These are phyloP conservation scores for Lonicera japonica DNA, from an alignment of 129 eudicot species.

Conservation along the genomic window DNA sequence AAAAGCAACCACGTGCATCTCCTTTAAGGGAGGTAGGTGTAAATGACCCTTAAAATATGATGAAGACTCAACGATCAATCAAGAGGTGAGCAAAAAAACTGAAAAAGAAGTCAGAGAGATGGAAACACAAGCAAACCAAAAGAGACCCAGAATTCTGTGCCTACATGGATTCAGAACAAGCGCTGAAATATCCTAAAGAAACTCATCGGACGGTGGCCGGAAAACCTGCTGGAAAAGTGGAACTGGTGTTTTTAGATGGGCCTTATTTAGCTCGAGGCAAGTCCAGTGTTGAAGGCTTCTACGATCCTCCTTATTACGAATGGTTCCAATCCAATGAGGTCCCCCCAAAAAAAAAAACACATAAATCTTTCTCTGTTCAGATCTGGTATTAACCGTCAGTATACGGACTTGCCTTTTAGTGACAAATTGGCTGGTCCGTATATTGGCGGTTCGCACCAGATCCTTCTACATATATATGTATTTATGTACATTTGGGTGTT, in stretches of 20 bases:
- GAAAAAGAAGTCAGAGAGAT: no score
- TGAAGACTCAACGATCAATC: no score
- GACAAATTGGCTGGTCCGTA: no score
- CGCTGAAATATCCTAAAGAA: slow-evolving; percentile 15
- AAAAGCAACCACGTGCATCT: no score
- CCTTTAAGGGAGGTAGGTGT: no score
- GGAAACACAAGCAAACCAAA: background rate
- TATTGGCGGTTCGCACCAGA: no score
- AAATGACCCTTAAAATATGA: no score
- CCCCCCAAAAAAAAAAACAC: background rate
- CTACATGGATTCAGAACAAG: slow-evolving; percentile 23
- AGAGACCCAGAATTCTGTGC: slow-evolving; percentile 24
- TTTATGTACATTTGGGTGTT: no score
- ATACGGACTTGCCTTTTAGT: no score
- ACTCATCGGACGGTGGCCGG: slow-evolving; percentile 17
- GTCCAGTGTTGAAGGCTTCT: slow-evolving; percentile 23
- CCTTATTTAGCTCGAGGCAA: slow-evolving; percentile 18
- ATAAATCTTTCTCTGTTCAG: background rate
- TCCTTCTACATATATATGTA: background rate
- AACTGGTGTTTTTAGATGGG: slow-evolving; percentile 19
- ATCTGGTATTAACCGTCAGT: no score
- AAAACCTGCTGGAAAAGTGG: slow-evolving; percentile 11
- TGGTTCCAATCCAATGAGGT: slow-evolving; percentile 44
- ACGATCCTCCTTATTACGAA: slow-evolving; percentile 44
- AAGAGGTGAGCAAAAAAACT: no score